A percentile compares a stretch with the other conserved stretches of the same genome.
Evolutionary conservation across 257 asterid species (phyloP).

Genomic region (Apocynum venetum): DNA sequence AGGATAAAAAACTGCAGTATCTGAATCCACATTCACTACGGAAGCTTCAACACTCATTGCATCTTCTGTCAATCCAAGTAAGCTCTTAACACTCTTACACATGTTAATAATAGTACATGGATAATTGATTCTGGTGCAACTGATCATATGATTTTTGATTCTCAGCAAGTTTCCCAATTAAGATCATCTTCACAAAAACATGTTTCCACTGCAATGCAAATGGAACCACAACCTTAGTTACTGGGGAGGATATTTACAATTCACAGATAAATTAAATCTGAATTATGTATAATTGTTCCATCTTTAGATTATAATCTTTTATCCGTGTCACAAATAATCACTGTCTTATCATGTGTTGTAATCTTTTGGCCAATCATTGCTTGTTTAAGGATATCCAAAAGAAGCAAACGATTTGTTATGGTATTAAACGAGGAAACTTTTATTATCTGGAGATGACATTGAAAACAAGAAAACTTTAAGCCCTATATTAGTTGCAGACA

Average conservation of each 20-base stretch:
- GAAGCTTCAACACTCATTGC: too few relatives aligned
- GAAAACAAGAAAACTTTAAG: too few relatives aligned
- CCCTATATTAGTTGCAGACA: too few relatives aligned
- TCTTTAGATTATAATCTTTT: not conserved
- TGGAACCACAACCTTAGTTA: too few relatives aligned
- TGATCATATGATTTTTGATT: too few relatives aligned
- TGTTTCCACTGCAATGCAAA: too few relatives aligned
- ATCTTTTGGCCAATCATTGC: slow-evolving; percentile 17
- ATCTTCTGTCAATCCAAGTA: too few relatives aligned
- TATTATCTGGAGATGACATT: not conserved
- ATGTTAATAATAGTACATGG: too few relatives aligned
- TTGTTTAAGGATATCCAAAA: not conserved
- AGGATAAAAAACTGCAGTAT: too few relatives aligned
- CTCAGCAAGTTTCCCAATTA: not conserved
- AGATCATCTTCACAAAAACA: not conserved
- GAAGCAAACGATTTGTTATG: slow-evolving; percentile 8
- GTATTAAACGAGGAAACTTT: slow-evolving; percentile 1
- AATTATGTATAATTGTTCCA: not conserved
- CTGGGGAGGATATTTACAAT: not conserved
- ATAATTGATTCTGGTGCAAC: too few relatives aligned
- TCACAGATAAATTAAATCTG: not conserved
- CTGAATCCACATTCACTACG: too few relatives aligned
- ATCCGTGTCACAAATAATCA: not conserved
- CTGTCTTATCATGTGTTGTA: slow-evolving; percentile 3
- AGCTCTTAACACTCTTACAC: too few relatives aligned